A percentile compares a stretch with the other conserved stretches of the same genome.
Conservation (phyloP, 306 rosid species). For the Cucurbita argyrosperma region DNA sequence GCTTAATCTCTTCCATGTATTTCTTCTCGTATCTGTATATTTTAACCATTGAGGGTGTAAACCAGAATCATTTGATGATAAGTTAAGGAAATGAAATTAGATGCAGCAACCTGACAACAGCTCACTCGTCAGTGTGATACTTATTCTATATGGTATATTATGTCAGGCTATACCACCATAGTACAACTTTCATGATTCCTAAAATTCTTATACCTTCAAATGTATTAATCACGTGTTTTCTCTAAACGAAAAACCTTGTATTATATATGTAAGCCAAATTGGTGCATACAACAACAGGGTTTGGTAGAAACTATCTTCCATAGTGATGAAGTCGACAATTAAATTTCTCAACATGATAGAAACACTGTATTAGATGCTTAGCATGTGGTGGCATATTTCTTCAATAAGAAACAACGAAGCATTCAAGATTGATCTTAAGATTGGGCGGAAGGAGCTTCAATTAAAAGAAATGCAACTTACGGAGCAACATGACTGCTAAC, state of each 20-base stretch:
- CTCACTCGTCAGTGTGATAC: not conserved
- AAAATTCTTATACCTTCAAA: not conserved
- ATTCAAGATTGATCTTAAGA: not conserved
- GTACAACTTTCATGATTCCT: not conserved
- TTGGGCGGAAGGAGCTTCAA: slow-evolving; percentile 1
- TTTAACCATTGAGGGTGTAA: slow-evolving; percentile 4
- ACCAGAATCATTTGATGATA: slow-evolving; percentile 1
- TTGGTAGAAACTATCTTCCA: not conserved
- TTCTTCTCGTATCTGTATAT: slow-evolving; percentile 59
- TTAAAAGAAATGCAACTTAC: slow-evolving; percentile 44
- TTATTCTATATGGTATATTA: not conserved
- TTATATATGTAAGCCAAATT: not conserved
- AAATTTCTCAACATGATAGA: not conserved
- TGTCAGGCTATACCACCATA: not conserved
- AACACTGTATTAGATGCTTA: not conserved
- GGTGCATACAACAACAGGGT: not conserved
- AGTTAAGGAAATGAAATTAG: not conserved
- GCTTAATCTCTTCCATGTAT: slow-evolving; percentile 72
- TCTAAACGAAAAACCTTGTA: not conserved
- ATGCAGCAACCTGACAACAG: not conserved
- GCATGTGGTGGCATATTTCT: not conserved
- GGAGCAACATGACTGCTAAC: slow-evolving; percentile 80
- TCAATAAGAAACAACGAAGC: not conserved
- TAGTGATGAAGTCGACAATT: not conserved
- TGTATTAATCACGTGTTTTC: not conserved